Base-by-base conservation (phyloP, 2,329 filamentous ascomycete genomes). In the Sclerotinia nivalis region DNA sequence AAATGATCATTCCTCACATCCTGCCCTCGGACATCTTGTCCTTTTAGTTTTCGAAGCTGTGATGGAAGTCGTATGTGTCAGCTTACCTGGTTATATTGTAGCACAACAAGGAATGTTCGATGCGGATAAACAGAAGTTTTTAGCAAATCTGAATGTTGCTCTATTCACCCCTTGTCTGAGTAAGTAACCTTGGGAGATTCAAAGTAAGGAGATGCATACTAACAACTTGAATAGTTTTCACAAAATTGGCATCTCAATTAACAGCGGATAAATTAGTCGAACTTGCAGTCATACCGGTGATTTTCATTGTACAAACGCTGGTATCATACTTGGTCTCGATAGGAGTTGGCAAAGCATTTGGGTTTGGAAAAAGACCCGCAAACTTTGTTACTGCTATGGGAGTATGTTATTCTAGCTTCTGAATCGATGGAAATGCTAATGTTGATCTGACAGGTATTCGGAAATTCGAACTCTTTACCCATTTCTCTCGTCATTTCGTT, bases 381-480 rank as follows among this genome's bases (percentile, higher is more conserved):
- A 99, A 99, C 82, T 99, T 99, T 78, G 91, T 99, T 55, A 92
- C 93, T 45, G 96, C 96, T 67, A 99, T 99, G 96, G 94, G 92
- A 62, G 89, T 89, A 83, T 74, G 84, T 80, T 37, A 52, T 60
- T 52, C 20, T 20, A 20, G 43, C 1, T 12, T n/a, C 49, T 56
- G 20, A 13, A 22, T 50, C 18, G 31, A n/a, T 40, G 8, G 20
- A 50, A 61, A 69, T 69, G 64, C 64, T 76, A 71, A 75, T 45
- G 6, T 76, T 45, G 4, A 5, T 25, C 61, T 61, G 61, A 31
- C 72, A 89, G 87, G 88, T 98, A 62, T 99, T 99, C 80, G 96
- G 95, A 76, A 99, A 99, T 80, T 98, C 95, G 47, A 99, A 99
- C 81, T 98, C 96, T 25, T 86, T 99, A 28, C 96, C 96, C 0